Conservation (phyloP, 116 monocot genomes). For the Papilionanthe hybrid region DNA sequence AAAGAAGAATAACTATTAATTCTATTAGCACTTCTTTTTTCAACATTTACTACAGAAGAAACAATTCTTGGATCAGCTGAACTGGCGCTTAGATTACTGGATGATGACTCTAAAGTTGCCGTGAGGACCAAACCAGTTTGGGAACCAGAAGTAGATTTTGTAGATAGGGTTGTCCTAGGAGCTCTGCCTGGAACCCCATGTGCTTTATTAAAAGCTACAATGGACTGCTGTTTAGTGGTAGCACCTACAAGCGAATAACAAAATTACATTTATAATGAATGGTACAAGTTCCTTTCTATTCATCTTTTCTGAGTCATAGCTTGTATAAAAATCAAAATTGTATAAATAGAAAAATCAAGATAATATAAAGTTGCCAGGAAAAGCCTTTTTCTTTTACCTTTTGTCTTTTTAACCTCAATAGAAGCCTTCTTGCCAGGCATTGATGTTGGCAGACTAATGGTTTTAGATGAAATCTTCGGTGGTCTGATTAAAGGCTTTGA, state of each 20-base stretch:
- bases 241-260: conserved; percentile 21
- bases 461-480: conserved; percentile 27
- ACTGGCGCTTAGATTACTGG: conserved; percentile 11
- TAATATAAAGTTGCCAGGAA: conserved; percentile 10
- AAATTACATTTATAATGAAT: neutral
- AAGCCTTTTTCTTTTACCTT: conserved; percentile 21
- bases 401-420: conserved; percentile 21
- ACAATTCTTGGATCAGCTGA: conserved; percentile 13
- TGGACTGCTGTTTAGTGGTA: conserved; percentile 27
- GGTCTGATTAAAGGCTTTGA: conserved; percentile 36
- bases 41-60: conserved; percentile 14
- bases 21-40: conserved; percentile 21
- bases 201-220: conserved; percentile 14
- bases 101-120: conserved; percentile 11
- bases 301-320: neutral
- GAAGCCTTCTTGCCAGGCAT: conserved; percentile 26
- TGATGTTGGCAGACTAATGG: conserved; percentile 9
- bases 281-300: neutral
- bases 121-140: neutral
- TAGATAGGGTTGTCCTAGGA: conserved; percentile 18
- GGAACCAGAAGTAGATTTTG: neutral
- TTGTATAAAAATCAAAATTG: neutral
- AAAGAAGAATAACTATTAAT: neutral
- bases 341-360: neutral
- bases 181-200: conserved; percentile 9